Conservation (phyloP, 805 yeast genomes). For the Teunomyces lycoperdinae region DNA sequence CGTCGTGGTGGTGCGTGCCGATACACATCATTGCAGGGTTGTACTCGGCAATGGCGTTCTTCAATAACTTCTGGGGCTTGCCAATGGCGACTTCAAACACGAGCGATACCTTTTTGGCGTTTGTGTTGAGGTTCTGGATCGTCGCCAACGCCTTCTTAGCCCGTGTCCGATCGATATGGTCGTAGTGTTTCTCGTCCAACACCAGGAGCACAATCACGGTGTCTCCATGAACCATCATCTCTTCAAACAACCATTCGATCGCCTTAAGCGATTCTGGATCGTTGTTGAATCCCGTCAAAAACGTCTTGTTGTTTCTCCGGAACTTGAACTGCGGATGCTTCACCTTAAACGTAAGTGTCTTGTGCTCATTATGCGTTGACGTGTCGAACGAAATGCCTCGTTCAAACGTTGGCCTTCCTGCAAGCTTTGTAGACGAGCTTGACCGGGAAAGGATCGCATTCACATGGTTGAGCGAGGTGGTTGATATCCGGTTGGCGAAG, state of each 20-base stretch:
- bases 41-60: conserved; percentile 40
- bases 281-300: conserved; percentile 37
- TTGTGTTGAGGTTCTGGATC: conserved; percentile 34
- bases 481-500: conserved; percentile 7
- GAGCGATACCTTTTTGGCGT: conserved; percentile 33
- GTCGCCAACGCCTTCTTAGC: conserved; percentile 28
- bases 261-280: conserved; percentile 39
- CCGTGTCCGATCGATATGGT: conserved; percentile 24
- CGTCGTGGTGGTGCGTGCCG: conserved; percentile 34
- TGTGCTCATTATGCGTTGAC: conserved; percentile 27
- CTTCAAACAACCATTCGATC: conserved; percentile 44
- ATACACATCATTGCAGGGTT: conserved; percentile 45
- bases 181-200: conserved; percentile 32
- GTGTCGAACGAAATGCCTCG: conserved; percentile 44
- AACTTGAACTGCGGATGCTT: conserved; percentile 43
- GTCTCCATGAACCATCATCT: conserved; percentile 43
- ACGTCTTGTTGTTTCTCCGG: conserved; percentile 44
- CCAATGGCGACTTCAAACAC: conserved; percentile 43
- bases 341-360: conserved; percentile 38
- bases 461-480: conserved; percentile 9
- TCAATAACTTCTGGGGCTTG: conserved; percentile 37
- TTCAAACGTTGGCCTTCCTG: conserved; percentile 21
- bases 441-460: conserved; percentile 8
- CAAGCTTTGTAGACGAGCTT: conserved; percentile 4
- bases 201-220: conserved; percentile 42